Conservation (phyloP, 176 grass and related monocot species). For the Eragrostis nindensis region DNA sequence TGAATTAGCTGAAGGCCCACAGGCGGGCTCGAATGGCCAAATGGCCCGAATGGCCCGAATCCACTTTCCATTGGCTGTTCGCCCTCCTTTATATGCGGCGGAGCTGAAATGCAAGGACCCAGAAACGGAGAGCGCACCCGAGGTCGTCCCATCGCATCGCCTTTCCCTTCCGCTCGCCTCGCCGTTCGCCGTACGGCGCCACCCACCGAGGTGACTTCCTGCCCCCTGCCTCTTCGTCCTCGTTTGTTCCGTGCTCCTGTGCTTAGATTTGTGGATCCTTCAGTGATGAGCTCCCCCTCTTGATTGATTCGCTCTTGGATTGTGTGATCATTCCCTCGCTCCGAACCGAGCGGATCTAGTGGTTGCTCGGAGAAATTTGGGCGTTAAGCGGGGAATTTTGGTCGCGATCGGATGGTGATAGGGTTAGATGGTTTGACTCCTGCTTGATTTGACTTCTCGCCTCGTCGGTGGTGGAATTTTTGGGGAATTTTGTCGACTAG, state of each 20-base stretch:
- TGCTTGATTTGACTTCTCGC: not conserved
- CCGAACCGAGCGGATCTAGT: slow-evolving; percentile 17
- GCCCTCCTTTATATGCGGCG: slow-evolving; percentile 27
- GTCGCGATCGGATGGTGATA: not conserved
- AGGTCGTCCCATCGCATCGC: slow-evolving; percentile 5
- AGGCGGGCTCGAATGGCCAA: not conserved
- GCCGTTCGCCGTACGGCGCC: not conserved
- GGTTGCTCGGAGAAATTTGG: not conserved
- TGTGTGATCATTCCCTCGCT: not conserved
- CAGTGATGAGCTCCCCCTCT: not conserved
- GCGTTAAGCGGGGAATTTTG: not conserved
- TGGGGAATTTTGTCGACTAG: not conserved
- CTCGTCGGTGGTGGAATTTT: not conserved
- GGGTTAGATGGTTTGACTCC: not conserved
- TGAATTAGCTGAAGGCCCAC: not conserved
- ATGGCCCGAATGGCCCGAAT: not conserved
- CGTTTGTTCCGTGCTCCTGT: not conserved
- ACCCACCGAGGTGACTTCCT: slow-evolving; percentile 34
- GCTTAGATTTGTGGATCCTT: not conserved
- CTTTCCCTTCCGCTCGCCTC: not conserved
- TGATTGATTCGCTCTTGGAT: slow-evolving; percentile 15
- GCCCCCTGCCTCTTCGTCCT: not conserved
- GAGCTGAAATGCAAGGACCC: not conserved
- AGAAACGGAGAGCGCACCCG: not conserved
- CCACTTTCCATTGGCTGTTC: not conserved